These are phyloP conservation scores for Tolypocladium sp. DNA, from an alignment of 2,329 filamentous ascomycete species.

Conservation along the genomic window DNA sequence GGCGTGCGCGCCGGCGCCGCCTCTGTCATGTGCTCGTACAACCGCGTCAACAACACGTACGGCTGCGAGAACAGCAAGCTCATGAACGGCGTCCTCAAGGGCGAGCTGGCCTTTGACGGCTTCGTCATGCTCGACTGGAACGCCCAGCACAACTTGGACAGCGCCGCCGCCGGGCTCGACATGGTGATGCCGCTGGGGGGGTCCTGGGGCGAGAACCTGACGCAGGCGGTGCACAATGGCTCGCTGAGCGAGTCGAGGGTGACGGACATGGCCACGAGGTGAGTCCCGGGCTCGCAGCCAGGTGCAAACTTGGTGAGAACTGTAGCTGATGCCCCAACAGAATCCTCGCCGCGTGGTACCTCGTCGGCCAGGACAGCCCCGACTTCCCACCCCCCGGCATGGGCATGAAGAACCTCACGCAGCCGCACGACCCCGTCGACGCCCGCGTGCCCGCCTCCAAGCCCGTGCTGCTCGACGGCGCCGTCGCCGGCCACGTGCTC, in stretches of 20 bases:
- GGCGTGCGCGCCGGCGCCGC: conserved; percentile 46
- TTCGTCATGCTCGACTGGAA: conserved; percentile 64
- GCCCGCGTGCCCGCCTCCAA: conserved; percentile 37
- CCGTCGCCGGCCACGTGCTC: conserved; percentile 59
- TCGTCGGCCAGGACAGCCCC: conserved; percentile 40
- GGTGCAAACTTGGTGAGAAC: no score
- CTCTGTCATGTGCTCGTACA: conserved; percentile 60
- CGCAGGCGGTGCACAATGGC: conserved; percentile 67
- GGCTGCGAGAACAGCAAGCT: conserved; percentile 64
- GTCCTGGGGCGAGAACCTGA: conserved; percentile 58
- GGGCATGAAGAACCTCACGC: conserved; percentile 52
- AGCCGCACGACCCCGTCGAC: conserved; percentile 36
- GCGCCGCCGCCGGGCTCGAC: conserved; percentile 52
- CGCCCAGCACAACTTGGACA: conserved; percentile 51
- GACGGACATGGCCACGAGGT: conserved; percentile 69
- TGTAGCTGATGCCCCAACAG: conserved; percentile 24
- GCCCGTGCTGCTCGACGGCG: conserved; percentile 37
- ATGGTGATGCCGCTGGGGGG: conserved; percentile 56
- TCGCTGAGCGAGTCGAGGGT: conserved; percentile 61
- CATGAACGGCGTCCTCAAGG: conserved; percentile 59
- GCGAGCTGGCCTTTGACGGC: conserved; percentile 55
- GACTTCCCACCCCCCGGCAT: conserved; percentile 35
- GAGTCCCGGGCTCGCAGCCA: no score
- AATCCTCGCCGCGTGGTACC: conserved; percentile 53
- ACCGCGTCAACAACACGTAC: conserved; percentile 64